Conservation (phyloP, 2,329 filamentous ascomycete species). For the Myriosclerotinia scirpicola region DNA sequence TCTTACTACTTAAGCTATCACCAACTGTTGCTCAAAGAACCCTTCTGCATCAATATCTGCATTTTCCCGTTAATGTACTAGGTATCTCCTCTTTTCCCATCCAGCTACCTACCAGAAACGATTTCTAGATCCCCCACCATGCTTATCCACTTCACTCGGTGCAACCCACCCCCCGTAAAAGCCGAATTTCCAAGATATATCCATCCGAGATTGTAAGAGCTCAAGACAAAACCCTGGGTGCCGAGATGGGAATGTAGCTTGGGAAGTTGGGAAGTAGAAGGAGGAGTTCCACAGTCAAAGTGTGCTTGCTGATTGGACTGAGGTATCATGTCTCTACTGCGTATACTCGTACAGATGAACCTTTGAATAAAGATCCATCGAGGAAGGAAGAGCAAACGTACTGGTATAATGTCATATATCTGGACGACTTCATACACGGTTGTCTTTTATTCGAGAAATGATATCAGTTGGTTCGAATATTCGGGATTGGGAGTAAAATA, state of each 20-base stretch:
- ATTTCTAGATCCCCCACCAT: neutral
- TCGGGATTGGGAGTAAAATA: neutral
- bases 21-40: conserved; percentile 11
- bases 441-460: neutral
- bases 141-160: neutral
- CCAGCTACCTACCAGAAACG: neutral
- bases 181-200: conserved; percentile 16
- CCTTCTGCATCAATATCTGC: neutral
- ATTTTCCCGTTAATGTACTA: neutral
- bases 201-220: neutral
- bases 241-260: neutral
- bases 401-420: neutral
- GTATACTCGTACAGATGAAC: neutral
- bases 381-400: neutral
- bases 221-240: neutral
- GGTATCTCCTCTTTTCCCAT: neutral
- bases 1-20: neutral
- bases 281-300: neutral
- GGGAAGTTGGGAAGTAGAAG: too few species aligned
- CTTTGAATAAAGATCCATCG: neutral
- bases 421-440: neutral
- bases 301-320: neutral
- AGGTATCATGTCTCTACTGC: neutral
- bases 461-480: neutral
- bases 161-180: conserved; percentile 8